Percentiles rank a stretch among this genome's conserved stretches.
phyloP scores from a whole-genome alignment of 2,329 filamentous ascomycete genomes.

The Pestalotiopsis sp. region DNA sequence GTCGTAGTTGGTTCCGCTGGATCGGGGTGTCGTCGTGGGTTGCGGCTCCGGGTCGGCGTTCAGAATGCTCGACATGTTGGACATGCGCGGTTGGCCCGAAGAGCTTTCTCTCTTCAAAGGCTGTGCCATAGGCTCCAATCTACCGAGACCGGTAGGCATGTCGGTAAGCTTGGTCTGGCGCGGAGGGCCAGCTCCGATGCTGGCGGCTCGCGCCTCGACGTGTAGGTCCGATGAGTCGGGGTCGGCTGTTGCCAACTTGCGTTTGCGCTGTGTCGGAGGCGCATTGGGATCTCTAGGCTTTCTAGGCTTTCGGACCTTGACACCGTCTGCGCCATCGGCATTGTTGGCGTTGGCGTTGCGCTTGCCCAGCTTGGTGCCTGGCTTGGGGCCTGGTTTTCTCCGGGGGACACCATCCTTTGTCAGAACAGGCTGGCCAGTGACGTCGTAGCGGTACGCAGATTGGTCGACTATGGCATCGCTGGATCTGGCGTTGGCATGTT shows the following conservation, averaged over 20 bases:
- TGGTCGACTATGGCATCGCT: conserved; percentile 36
- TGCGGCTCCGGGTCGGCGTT: conserved; percentile 55
- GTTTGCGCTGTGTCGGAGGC: conserved; percentile 56
- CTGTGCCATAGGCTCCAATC: conserved; percentile 40
- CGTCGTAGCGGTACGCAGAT: conserved; percentile 34
- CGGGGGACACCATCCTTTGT: conserved; percentile 62
- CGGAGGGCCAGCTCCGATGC: conserved; percentile 25
- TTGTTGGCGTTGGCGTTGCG: conserved; percentile 40
- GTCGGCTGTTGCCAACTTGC: conserved; percentile 49
- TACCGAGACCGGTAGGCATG: conserved; percentile 27
- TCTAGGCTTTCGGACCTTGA: conserved; percentile 55
- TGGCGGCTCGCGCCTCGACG: conserved; percentile 26
- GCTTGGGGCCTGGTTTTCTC: conserved; percentile 69
- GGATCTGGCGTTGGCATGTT: conserved; percentile 23
- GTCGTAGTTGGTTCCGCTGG: conserved; percentile 85
- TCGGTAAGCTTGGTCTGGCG: conserved; percentile 46
- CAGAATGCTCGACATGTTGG: conserved; percentile 55
- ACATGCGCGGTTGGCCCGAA: conserved; percentile 36
- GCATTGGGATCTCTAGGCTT: conserved; percentile 65
- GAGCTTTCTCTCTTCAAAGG: conserved; percentile 52
- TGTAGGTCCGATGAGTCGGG: conserved; percentile 28
- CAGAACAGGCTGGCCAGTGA: conserved; percentile 43
- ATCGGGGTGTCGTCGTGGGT: conserved; percentile 51
- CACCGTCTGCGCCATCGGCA: conserved; percentile 40
- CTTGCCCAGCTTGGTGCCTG: conserved; percentile 56